Evolutionary conservation across 1,139 yeast species (phyloP), one percentile per base, ranked within the genome.

Genomic region (Suhomyces ambrosiae): DNA sequence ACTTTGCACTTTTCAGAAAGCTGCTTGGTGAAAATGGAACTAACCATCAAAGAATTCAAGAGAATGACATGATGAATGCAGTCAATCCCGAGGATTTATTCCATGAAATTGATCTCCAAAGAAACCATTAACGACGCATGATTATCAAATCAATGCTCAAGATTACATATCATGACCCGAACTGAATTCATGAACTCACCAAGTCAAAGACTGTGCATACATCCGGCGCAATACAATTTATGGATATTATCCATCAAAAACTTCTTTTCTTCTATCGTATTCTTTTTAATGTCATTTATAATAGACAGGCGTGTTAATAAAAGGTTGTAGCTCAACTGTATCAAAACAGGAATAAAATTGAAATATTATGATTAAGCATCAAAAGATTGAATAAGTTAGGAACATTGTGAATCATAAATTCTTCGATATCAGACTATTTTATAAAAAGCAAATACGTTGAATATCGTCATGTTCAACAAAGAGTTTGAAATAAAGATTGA

Each of bases 41-140:
- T 45, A 53, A 58, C 60, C 42, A 44, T 25, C 71, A 72, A 37
- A 66, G 88, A 52, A 80, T 81, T 30, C 80, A 80, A 14, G 88
- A 82, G 53, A 73, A 73, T 35, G 86, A 80, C 32, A 81, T 82
- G 87, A 69, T 80, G 61, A 68, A 76, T 44, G 78, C 80, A 3
- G 82, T 81, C 16, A 83, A 83, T 38, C 87, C 88, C 1, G 77
- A 69, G 32, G 79, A 77, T 32, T 65, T 82, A 46, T 65, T 82
- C 38, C 79, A 76, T 53, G 83, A 80, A 53, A 76, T 81, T 58
- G 82, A 76, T 53, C 55, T 71, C 31, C 76, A 71, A 38, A 68
- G 56, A 41, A 46, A 54, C 39, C 44, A 47, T 25, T 47, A 39
- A 40, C 22, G 27, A 26, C 9, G 5, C 9, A 23, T 10, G 24